These are phyloP conservation scores for Lachnellula suecica DNA, from an alignment of 2,329 filamentous ascomycete genomes.

Conservation along the genomic window DNA sequence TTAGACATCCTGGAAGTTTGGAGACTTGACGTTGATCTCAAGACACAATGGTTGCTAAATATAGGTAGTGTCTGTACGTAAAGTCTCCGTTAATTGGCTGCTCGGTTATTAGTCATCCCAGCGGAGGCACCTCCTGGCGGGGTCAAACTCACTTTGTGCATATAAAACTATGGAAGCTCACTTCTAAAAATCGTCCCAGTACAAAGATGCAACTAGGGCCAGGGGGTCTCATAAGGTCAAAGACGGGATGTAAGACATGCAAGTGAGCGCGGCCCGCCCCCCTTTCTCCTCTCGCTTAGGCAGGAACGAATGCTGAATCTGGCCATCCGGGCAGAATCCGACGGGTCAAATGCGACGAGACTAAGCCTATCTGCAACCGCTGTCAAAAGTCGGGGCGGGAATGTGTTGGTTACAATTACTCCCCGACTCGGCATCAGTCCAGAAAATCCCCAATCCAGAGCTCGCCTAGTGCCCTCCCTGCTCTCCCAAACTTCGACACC, in stretches of 20 bases:
- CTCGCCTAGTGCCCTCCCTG: background rate
- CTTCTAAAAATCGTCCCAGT: no score
- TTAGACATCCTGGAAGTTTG: no score
- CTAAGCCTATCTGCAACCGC: constrained; percentile 17
- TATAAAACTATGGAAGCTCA: no score
- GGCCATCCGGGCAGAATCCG: constrained; percentile 10
- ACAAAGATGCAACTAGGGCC: background rate
- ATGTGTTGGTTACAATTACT: constrained; percentile 22
- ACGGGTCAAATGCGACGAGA: constrained; percentile 26
- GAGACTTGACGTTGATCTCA: no score
- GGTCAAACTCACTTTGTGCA: no score
- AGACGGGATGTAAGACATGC: background rate
- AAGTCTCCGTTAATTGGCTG: no score
- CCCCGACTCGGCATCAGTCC: background rate
- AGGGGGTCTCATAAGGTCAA: constrained; percentile 1
- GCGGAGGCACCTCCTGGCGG: no score
- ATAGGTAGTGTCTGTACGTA: no score
- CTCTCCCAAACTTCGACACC: constrained; percentile 12
- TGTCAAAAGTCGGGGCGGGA: constrained; percentile 17
- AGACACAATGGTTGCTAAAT: no score
- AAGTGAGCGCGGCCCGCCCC: background rate
- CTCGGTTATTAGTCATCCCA: no score
- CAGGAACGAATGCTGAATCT: background rate
- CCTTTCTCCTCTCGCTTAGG: background rate
- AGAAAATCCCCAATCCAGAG: background rate